Base-by-base conservation (phyloP, 306 rosid species). In the Gillenia trifoliata region DNA sequence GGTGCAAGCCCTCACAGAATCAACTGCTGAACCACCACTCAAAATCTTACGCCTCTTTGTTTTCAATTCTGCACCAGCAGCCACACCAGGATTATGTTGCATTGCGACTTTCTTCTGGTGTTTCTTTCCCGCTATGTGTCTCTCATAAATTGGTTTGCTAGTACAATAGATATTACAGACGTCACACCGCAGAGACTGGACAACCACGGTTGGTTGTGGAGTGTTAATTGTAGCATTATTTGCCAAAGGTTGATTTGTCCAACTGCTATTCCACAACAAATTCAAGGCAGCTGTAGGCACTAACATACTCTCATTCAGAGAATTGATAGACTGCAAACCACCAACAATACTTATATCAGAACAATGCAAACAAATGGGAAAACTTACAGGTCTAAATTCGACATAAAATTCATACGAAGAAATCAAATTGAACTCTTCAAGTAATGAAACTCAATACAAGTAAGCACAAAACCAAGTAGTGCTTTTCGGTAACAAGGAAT, bases 81-180 rank as follows among this genome's bases (percentile, higher is more conserved):
- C 30, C 41, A 38, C 41, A 38, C 74, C 59, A 23, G 83, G 70
- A 76, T 75, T 79, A 79, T 34, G 72, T 64, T 56, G 80, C 65
- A 60, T 22, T 75, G 77, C 79, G 83, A 78, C 75, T 81, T 83
- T 86, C 68, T 22, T 86, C 66, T 65, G 64, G 77, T 85, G 88
- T 69, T 86, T 83, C 91, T 79, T 81, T 72, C 85, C 89, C 64
- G 3, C n/a, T 71, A 86, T 43, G 75, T 85, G 90, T 22, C 60
- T 80, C 56, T 86, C 87, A 66, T 60, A 88, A 71, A 74, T 85
- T 55, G 79, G 86, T 74, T 70, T 76, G 76, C 77, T 76, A 59
- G 72, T 79, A 64, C 90, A 87, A 76, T 76, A 82, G 60, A 85
- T 28, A 67, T 81, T 77, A 79, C 87, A 85, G 69, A 87, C 78